A percentile compares a stretch with the other conserved stretches of the same genome.
phyloP scores from a whole-genome alignment of 768 basidiomycete genomes.

The Mycena alexandri region DNA sequence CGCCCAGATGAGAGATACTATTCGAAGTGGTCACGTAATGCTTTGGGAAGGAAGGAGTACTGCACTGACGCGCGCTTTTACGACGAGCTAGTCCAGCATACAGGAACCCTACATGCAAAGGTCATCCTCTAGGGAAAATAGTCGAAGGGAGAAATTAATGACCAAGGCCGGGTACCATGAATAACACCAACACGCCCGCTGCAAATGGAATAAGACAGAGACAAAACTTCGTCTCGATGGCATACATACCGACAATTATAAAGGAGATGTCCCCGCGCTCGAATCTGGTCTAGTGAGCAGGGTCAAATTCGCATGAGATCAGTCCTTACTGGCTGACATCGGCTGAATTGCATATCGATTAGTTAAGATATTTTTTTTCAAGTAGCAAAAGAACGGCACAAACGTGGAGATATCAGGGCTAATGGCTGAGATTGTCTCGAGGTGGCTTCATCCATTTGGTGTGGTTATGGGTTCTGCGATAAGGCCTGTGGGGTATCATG shows the following conservation, averaged over 20 bases:
- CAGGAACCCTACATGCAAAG: constrained; percentile 65
- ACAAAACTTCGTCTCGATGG: neutral
- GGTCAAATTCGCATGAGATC: too few species aligned
- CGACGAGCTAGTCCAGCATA: constrained; percentile 80
- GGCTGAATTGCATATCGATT: constrained; percentile 13
- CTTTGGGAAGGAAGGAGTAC: constrained; percentile 8
- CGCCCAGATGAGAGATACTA: constrained; percentile 81
- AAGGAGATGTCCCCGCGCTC: constrained; percentile 80
- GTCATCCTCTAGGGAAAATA: constrained; percentile 14
- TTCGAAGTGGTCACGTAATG: neutral
- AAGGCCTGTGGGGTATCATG: neutral
- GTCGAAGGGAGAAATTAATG: constrained; percentile 21
- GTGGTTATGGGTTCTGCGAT: constrained; percentile 1
- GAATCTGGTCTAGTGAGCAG: constrained; percentile 56
- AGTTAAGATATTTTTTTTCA: neutral
- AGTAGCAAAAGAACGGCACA: neutral
- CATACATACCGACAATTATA: constrained; percentile 60
- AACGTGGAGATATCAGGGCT: constrained; percentile 10
- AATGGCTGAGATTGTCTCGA: neutral
- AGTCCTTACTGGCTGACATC: constrained; percentile 35
- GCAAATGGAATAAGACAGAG: neutral
- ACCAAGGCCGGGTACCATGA: constrained; percentile 86
- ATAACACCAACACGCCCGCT: constrained; percentile 75
- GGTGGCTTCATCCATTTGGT: constrained; percentile 3
- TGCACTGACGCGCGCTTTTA: constrained; percentile 67